Evolutionary conservation across 1,139 yeast species (phyloP), one percentile per base, ranked within the genome.

Genomic region (Candida sp.): DNA sequence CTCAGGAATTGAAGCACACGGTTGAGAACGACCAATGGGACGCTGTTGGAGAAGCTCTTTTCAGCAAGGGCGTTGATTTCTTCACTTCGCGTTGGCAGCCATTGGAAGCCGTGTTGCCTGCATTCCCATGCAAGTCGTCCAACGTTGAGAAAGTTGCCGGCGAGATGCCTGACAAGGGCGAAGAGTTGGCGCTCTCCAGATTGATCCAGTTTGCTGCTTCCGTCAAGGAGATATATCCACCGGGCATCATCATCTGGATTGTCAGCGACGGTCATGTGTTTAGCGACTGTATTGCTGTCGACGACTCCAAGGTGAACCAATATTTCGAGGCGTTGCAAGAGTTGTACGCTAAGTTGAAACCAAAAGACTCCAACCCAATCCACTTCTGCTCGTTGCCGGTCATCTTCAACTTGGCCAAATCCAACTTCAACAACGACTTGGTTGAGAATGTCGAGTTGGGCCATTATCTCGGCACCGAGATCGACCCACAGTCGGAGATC

Each of bases 261-360:
- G 86, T 84, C 27, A 80, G 85, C 62, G 88, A 84, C 58, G 88
- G 88, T 0, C 88, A 84, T 61, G 88, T 84, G 8, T 84, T 84
- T 65, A 80, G 86, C 54, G 88, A 84, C 63, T 84, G 88, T 65
- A 81, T 72, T 58, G 77, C 73, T 1, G 80, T 75, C 28, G 85
- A 82, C 62, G 88, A 84, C 60, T 72, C 68, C 38, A 72, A 72
- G 47, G 87, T 84, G 33, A 80, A 80, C 56, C 58, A 54, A 9
- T 84, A 81, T 58, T 80, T 84, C 1, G 61, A 59, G 7, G 72
- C 72, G 31, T 72, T 84, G 51, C 74, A 75, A 52, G 62, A 66
- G 6, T 61, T 83, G 9, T 81, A 81, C 56, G 47, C 62, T n/a
- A 56, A 56, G 3, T 55, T 81, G 42, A 51, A 51, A 5, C 69